Conservation (phyloP, 805 yeast genomes). For the Myxozyma geophila region DNA sequence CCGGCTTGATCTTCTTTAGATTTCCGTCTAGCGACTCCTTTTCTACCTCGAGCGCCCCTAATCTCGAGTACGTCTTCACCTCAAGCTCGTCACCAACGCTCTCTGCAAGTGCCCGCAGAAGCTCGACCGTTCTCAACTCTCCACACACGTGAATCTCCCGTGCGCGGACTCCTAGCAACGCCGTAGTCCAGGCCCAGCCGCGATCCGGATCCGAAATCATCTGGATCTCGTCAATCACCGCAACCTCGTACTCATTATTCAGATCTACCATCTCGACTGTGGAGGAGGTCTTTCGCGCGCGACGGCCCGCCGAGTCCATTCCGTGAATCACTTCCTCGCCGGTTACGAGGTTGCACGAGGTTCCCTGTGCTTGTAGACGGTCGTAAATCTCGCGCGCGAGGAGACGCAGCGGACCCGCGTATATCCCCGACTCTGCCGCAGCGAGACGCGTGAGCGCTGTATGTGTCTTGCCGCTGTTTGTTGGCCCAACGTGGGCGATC, state of each 20-base stretch:
- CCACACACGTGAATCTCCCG: constrained; percentile 92
- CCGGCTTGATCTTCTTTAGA: constrained; percentile 55
- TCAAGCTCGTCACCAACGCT: constrained; percentile 80
- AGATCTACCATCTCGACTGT: constrained; percentile 93
- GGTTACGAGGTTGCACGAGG: constrained; percentile 81
- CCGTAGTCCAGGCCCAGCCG: constrained; percentile 96
- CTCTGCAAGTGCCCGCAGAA: constrained; percentile 61
- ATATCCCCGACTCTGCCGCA: constrained; percentile 73
- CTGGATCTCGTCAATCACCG: constrained; percentile 94
- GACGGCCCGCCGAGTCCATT: constrained; percentile 65
- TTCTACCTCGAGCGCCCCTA: constrained; percentile 71
- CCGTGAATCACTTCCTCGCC: constrained; percentile 92
- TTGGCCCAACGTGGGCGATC: constrained; percentile 96
- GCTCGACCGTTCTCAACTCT: constrained; percentile 78
- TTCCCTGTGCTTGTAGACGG: constrained; percentile 66
- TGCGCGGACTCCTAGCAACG: constrained; percentile 83
- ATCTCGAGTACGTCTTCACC: constrained; percentile 71
- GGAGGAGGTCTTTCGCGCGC: constrained; percentile 80
- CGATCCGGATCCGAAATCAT: constrained; percentile 81
- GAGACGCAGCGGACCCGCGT: constrained; percentile 91
- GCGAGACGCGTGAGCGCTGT: constrained; percentile 73
- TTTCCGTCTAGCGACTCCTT: constrained; percentile 43
- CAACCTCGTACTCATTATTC: constrained; percentile 71
- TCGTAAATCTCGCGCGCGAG: constrained; percentile 92
- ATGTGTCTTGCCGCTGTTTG: constrained; percentile 94